These are phyloP conservation scores for Leccinum barrowsii DNA, from an alignment of 768 basidiomycete species.

Conservation along the genomic window DNA sequence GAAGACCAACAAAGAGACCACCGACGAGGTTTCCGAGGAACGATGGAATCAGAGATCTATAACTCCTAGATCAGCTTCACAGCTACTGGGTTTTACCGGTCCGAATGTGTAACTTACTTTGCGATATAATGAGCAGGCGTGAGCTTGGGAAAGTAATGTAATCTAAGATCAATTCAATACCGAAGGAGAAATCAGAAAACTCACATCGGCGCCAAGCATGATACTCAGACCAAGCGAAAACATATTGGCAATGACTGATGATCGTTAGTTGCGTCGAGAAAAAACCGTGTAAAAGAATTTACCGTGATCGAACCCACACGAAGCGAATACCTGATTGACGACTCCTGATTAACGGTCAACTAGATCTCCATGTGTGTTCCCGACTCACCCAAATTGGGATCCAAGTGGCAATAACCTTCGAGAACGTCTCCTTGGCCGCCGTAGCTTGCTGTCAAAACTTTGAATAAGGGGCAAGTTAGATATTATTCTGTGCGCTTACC, in stretches of 20 bases:
- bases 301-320: constrained; percentile 72
- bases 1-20: constrained; percentile 59
- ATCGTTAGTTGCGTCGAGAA: neutral
- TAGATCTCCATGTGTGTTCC: neutral
- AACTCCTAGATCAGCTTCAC: neutral
- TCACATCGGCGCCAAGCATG: constrained; percentile 63
- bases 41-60: constrained; percentile 59
- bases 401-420: constrained; percentile 69
- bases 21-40: constrained; percentile 68
- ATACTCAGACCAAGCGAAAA: constrained; percentile 68
- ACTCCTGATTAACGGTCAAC: neutral
- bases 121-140: constrained; percentile 41
- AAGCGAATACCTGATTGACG: constrained; percentile 54
- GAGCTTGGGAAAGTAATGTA: constrained; percentile 11
- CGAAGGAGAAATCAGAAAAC: constrained; percentile 19
- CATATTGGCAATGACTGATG: constrained; percentile 69
- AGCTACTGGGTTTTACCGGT: neutral
- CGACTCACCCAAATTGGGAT: constrained; percentile 66
- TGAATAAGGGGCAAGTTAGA: neutral
- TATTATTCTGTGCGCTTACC: constrained; percentile 38
- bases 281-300: constrained; percentile 10
- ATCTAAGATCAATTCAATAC: neutral
- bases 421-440: constrained; percentile 62
- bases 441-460: constrained; percentile 54
- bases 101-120: constrained; percentile 46